These are phyloP conservation scores for Ogataea philodendri DNA, from an alignment of 805 yeast species.

Conservation along the genomic window DNA sequence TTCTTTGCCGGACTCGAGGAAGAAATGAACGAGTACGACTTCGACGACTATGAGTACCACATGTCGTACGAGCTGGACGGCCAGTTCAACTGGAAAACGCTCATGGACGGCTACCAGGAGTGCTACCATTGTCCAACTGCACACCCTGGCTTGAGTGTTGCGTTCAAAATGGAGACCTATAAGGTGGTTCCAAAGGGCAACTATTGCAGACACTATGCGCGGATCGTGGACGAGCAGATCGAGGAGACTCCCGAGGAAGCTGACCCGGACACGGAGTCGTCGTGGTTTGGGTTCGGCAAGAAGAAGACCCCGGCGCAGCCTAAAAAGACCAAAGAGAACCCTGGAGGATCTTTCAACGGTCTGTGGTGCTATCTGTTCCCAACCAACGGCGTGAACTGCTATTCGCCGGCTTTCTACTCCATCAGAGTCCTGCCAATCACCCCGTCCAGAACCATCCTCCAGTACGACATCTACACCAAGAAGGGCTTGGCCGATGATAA, in stretches of 20 bases:
- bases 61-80: conserved; percentile 66
- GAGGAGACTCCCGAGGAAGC: conserved; percentile 30
- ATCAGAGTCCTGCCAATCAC: conserved; percentile 56
- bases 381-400: conserved; percentile 59
- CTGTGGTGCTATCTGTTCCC: conserved; percentile 64
- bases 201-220: conserved; percentile 62
- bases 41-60: conserved; percentile 59
- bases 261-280: conserved; percentile 37
- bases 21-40: conserved; percentile 58
- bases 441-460: conserved; percentile 54
- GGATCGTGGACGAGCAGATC: conserved; percentile 41
- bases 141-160: conserved; percentile 56
- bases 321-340: conserved; percentile 41
- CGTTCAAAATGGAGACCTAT: conserved; percentile 64
- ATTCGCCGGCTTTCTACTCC: conserved; percentile 66
- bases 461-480: conserved; percentile 60
- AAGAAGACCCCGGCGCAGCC: conserved; percentile 26
- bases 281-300: conserved; percentile 55
- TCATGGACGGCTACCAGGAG: conserved; percentile 68
- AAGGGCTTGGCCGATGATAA: conserved; percentile 52
- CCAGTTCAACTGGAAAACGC: conserved; percentile 62
- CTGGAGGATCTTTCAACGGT: conserved; percentile 62
- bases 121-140: conserved; percentile 70
- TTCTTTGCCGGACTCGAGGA: conserved; percentile 50
- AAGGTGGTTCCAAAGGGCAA: conserved; percentile 58